Percentiles rank a stretch among this genome's conserved stretches.
Evolutionary conservation across 1,139 yeast species (phyloP).

Genomic region (Taphrina communis): DNA sequence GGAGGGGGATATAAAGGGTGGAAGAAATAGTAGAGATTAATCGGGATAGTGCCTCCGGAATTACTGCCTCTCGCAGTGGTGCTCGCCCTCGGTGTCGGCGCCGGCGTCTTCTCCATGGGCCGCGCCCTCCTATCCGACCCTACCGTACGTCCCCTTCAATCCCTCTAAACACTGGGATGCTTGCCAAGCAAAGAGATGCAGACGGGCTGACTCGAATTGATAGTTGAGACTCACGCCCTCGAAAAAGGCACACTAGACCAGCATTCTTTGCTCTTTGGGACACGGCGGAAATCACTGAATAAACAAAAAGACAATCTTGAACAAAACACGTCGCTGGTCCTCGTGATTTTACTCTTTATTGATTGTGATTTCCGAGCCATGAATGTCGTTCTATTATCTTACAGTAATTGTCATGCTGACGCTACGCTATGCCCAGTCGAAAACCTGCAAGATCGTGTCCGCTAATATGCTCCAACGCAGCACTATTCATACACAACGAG

Average conservation of each 20-base stretch:
- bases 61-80: slow-evolving; percentile 39
- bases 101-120: slow-evolving; percentile 40
- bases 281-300: too few relatives aligned
- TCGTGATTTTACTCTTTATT: too few relatives aligned
- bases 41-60: slow-evolving; percentile 34
- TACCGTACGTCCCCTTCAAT: slow-evolving; percentile 9
- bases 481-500: too few relatives aligned
- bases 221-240: slow-evolving; percentile 40
- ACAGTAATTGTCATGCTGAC: neutral
- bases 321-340: too few relatives aligned
- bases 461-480: too few relatives aligned
- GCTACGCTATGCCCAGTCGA: neutral
- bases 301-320: too few relatives aligned
- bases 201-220: neutral
- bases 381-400: too few relatives aligned
- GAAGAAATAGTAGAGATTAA: too few relatives aligned
- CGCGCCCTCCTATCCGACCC: slow-evolving; percentile 38
- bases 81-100: slow-evolving; percentile 40
- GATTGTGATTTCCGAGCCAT: neutral
- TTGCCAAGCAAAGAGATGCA: neutral
- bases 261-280: too few relatives aligned
- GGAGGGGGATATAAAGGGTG: too few relatives aligned
- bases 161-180: neutral
- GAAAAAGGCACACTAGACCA: slow-evolving; percentile 18
- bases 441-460: too few relatives aligned